These are phyloP conservation scores for Tillandsia leiboldiana DNA, from an alignment of 176 grass and related monocot species.

Conservation along the genomic window DNA sequence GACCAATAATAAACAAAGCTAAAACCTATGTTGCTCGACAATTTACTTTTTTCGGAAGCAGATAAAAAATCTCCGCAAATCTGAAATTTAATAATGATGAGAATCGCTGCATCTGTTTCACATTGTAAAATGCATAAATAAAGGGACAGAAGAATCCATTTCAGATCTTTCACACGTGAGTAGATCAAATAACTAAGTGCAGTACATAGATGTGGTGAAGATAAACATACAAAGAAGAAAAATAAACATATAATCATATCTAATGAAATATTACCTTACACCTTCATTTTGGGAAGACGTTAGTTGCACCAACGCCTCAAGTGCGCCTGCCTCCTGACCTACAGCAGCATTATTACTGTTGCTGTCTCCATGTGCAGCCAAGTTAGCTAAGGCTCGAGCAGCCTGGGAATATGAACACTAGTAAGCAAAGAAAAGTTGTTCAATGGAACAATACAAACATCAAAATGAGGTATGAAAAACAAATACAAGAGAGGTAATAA, in stretches of 20 bases:
- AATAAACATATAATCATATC: background rate
- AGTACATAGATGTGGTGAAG: background rate
- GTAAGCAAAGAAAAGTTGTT: background rate
- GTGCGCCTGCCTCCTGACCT: constrained; percentile 90
- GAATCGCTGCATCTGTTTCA: background rate
- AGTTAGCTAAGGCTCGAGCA: constrained; percentile 96
- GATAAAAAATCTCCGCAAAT: background rate
- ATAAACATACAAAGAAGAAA: background rate
- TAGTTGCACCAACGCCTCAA: constrained; percentile 91
- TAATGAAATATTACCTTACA: constrained; percentile 64
- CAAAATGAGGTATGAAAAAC: constrained; percentile 13
- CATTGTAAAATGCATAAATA: background rate
- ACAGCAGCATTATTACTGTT: constrained; percentile 94
- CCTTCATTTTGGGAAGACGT: constrained; percentile 94
- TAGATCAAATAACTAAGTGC: background rate
- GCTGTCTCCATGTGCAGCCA: constrained; percentile 97
- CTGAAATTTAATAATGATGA: background rate
- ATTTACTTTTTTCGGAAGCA: background rate
- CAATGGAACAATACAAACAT: constrained; percentile 23
- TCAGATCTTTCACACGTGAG: background rate
- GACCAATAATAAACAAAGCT: too few relatives aligned
- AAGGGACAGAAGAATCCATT: background rate
- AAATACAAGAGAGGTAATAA: background rate
- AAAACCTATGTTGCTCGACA: too few relatives aligned
- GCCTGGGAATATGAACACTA: constrained; percentile 38